A percentile compares a stretch with the other conserved stretches of the same genome.
Evolutionary conservation across 768 basidiomycete species (phyloP).

Genomic region (Kwoniella sp.): DNA sequence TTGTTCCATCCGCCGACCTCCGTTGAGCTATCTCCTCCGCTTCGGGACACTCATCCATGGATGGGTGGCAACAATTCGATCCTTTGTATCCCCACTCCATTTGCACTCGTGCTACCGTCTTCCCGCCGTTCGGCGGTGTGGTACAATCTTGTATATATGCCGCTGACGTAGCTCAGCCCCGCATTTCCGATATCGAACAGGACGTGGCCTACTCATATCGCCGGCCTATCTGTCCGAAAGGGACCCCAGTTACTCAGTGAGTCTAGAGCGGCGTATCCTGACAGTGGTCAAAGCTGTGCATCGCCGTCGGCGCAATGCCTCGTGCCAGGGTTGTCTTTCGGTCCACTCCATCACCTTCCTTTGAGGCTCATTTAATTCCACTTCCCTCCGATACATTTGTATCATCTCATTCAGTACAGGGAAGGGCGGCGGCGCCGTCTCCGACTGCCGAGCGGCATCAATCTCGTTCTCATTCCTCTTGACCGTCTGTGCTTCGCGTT

Average conservation of each 20-base stretch:
- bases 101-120: no score
- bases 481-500: neutral
- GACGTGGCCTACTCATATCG: no score
- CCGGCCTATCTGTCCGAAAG: no score
- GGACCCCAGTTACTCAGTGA: no score
- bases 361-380: neutral
- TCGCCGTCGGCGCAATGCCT: no score
- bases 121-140: no score
- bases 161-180: no score
- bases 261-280: no score
- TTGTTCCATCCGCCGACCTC: neutral
- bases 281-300: neutral
- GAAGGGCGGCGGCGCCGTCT: neutral
- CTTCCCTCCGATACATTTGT: neutral
- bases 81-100: no score
- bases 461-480: neutral
- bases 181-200: no score
- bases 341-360: neutral
- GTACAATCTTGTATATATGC: no score
- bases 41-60: neutral
- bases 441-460: neutral
- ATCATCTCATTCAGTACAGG: neutral
- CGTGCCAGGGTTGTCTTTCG: neutral
- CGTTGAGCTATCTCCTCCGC: neutral
- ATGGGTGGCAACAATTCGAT: neutral